Evolutionary conservation across 2,329 filamentous ascomycete species (phyloP), one percentile per base, ranked within the genome.

Genomic region (Endoconidiophora polonica): DNA sequence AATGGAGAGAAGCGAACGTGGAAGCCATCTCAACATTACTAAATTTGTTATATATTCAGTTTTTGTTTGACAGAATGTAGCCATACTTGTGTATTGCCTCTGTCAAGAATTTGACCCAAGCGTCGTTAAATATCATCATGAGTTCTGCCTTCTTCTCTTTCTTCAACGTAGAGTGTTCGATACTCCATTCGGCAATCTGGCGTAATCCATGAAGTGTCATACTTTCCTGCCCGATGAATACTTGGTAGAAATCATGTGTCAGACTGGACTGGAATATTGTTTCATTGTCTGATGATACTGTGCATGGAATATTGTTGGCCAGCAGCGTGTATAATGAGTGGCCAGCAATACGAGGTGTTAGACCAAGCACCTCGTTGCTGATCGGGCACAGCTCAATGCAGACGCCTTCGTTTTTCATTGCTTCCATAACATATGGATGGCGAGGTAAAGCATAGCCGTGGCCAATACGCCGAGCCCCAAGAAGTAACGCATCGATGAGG

Each of bases 301-400:
- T 82, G 63, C 83, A 87, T 45, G 81, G 79, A 46, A 86, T 73
- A 37, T 81, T 76, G 49, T 81, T 78, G n/a, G 81, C 81, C 49
- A 86, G 67, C 22, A 87, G 65, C 54, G 71, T 68, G 38, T 84
- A 83, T 60, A 81, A 75, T 14, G 78, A 65, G 57, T 86, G 83
- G 10, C 81, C 78, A 37, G 72, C 71, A 51, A 79, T 71, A 43
- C 75, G 71, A 6, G 77, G 72, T 46, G 79, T 83, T 16, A 87
- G 68, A 33, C 83, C 81, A 16, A 86, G 65, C 0, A 86, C 68
- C 66, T 87, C 83, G 58, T 86, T 87, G 1, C 81, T 86, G 46
- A 86, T 85, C 0, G 82, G 83, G 56, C 83, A 86, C 1, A 83
- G 66, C 64, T 87, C 83, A n/a, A 87, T 68, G 56, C 81, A 84